Evolutionary conservation across 257 asterid genomes (phyloP), one percentile per base, ranked within the genome.

Genomic region (Anisodus tanguticus): DNA sequence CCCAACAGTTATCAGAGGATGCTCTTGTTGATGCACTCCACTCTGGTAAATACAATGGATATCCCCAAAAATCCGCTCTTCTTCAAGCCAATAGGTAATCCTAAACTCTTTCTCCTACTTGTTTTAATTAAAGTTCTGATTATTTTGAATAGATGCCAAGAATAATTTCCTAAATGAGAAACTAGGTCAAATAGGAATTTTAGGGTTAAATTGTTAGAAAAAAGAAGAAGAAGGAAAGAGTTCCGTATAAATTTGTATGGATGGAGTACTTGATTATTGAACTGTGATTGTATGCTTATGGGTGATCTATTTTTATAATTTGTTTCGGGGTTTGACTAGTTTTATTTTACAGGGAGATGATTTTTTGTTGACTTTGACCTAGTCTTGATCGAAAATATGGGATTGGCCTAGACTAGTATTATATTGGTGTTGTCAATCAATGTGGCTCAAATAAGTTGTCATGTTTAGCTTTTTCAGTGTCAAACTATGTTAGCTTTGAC

Each of bases 11-110:
- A 3, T 92, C 88, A 6, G 92, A 87, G 78, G 87, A 93, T 26
- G 93, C 97, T 84, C 70, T 92, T 39, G 70, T 85, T 82, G 85
- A 68, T 54, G 85, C 97, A 66, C 87, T 92, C 49, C 89, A 85
- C 26, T 92, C 95, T 39, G 79, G 87, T 55, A 81, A 83, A 54
- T 91, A 78, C 90, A 92, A 93, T 82, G 91, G 91, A 79, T 93
- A 93, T 82, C 58, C 87, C 16, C 89, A 92, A 1, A 77, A 88
- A 39, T 58, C 69, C 54, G 92, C 91, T 4, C 37, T 86, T 84
- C 86, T 88, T 53, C 85, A 84, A 17, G 90, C 97, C 0, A 89
- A 91, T 39, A 88, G 93, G 98, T 93, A 78, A 51, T 12, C 51
- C 15, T 45, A 3, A 68, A 15, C 9, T 64, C 6, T n/a, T 11